Evolutionary conservation across 306 rosid genomes (phyloP), one percentile per base, ranked within the genome.

Genomic region (Rosa rugosa): DNA sequence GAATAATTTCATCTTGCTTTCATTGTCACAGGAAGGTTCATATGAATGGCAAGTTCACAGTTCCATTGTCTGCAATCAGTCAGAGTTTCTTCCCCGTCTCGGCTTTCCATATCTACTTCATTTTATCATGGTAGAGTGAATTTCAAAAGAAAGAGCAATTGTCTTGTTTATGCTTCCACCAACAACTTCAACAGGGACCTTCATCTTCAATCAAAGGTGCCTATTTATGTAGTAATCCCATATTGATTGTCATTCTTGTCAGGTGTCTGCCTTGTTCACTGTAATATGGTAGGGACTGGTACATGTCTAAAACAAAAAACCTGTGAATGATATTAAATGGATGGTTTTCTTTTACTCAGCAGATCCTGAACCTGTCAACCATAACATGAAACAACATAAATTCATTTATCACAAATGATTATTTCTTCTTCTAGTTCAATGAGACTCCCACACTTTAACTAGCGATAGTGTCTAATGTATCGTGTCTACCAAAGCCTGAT

Each of bases 41-140:
- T 42, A 9, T 41, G 27, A 45, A 84, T 84, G 85, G 83, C 68
- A 38, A 72, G 54, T 44, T 78, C 87, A 50, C 69, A 77, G 31
- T 73, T 65, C 38, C 80, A 78, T 1, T 62, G 13, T 70, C 49
- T 59, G 73, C 83, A 63, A 12, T 63, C 59, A 8, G 23, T 65
- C 64, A 81, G 68, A 53, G 56, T 78, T 7, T 78, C 82, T 76
- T 78, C 76, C 8, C 71, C 38, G 13, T 46, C 22, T 14, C 54
- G 67, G 18, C 66, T 81, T 42, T 81, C 80, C 54, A 1, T 63
- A 62, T 71, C 67, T 18, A n/a, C 53, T 41, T 4, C 38, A 22
- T 71, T 50, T 4, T 5, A n/a, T 3, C 25, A 34, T 59, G 73
- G 57, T 59, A 16, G 75, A 68, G 46, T 3, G 20, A 71, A 3